A percentile compares a stretch with the other conserved stretches of the same genome.
phyloP scores from a whole-genome alignment of 768 basidiomycete species.

The Pulveroboletus sp. region DNA sequence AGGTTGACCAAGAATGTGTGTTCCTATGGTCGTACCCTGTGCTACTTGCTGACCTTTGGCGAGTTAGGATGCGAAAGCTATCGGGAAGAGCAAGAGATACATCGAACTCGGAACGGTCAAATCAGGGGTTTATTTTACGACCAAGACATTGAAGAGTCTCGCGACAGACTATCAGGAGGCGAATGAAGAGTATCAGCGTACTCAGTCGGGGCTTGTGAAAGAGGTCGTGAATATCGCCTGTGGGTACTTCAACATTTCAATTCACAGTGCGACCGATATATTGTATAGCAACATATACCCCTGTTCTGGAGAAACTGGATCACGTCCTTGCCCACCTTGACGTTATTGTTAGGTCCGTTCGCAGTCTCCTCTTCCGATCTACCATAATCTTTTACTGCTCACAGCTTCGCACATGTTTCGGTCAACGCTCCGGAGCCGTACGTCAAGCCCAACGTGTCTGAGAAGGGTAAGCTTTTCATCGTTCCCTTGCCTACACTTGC shows the following conservation, averaged over 20 bases:
- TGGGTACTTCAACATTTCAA: conserved; percentile 35
- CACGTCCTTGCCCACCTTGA: conserved; percentile 86
- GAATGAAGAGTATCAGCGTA: conserved; percentile 65
- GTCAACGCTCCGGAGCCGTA: conserved; percentile 85
- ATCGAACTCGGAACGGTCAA: conserved; percentile 85
- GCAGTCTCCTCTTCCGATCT: neutral
- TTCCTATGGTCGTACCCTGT: conserved; percentile 3
- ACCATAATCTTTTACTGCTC: neutral
- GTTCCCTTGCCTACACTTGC: neutral
- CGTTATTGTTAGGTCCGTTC: conserved; percentile 78
- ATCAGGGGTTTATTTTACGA: conserved; percentile 87
- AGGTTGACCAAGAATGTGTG: conserved; percentile 86
- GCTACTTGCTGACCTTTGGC: neutral
- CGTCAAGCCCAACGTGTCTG: conserved; percentile 76
- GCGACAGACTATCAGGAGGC: conserved; percentile 72
- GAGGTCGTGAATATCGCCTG: conserved; percentile 92
- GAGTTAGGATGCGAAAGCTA: conserved; percentile 71
- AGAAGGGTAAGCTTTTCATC: conserved; percentile 55
- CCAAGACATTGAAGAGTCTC: conserved; percentile 63
- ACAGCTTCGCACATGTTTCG: conserved; percentile 89
- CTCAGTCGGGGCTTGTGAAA: conserved; percentile 82
- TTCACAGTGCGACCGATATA: neutral
- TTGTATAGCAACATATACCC: conserved; percentile 81
- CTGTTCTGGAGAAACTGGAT: conserved; percentile 83
- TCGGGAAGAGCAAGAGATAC: conserved; percentile 64